Evolutionary conservation across 768 basidiomycete genomes (phyloP).

Genomic region (Leccinum sublutescens): DNA sequence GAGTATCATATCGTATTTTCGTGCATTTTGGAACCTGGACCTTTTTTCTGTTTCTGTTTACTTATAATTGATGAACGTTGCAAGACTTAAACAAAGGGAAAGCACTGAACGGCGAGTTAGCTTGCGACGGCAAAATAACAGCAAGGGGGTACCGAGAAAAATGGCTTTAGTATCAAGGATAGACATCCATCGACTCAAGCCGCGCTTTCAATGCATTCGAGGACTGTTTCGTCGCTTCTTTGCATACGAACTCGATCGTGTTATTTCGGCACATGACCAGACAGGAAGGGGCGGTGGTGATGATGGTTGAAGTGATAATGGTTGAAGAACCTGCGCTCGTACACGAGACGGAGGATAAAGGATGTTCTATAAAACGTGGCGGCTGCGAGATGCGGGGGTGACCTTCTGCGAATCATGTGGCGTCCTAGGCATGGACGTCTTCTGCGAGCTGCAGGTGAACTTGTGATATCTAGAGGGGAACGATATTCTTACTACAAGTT

Average conservation of each 20-base stretch:
- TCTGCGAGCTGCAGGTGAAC: not conserved
- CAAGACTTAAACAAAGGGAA: not conserved
- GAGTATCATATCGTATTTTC: constrained; percentile 3
- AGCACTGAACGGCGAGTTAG: not conserved
- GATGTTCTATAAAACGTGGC: constrained; percentile 1
- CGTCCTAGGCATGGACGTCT: not conserved
- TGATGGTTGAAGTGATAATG: not conserved
- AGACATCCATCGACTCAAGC: constrained; percentile 13
- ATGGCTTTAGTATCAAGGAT: constrained; percentile 5
- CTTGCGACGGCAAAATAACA: not conserved
- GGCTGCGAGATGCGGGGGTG: not conserved
- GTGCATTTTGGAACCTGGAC: not conserved
- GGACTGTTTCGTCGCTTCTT: constrained; percentile 11
- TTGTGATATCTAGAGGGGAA: not conserved
- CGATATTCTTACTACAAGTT: constrained; percentile 3
- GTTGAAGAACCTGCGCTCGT: not conserved
- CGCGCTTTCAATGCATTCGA: constrained; percentile 11
- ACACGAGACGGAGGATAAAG: constrained; percentile 1
- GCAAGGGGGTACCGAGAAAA: constrained; percentile 3
- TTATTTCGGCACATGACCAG: constrained; percentile 24
- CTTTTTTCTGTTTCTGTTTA: not conserved
- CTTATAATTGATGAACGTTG: not conserved
- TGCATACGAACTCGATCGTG: constrained; percentile 8
- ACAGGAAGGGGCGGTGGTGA: not conserved
- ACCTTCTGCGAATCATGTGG: not conserved